Conservation (phyloP, 768 basidiomycete genomes). For the Phanerochaete carnosa region DNA sequence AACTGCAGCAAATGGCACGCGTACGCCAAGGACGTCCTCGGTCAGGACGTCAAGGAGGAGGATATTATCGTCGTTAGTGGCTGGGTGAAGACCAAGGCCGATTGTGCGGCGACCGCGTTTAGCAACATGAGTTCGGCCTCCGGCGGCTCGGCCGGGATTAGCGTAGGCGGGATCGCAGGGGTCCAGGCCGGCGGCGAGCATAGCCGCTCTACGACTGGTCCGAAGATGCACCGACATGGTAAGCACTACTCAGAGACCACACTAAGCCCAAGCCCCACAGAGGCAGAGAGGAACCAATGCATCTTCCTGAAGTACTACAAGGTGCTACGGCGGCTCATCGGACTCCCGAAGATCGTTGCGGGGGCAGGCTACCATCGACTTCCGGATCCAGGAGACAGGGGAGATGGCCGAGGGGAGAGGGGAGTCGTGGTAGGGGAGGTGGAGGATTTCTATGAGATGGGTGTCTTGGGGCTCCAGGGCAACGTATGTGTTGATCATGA, state of each 20-base stretch:
- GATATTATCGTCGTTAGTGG: not conserved
- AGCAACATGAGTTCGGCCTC: not conserved
- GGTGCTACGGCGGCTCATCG: constrained; percentile 7
- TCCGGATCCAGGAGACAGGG: not conserved
- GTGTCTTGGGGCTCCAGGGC: not conserved
- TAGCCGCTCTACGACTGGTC: not conserved
- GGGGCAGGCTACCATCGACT: not conserved
- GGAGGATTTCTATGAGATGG: not conserved
- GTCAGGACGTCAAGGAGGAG: not conserved
- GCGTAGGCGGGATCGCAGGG: not conserved
- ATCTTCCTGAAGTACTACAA: constrained; percentile 17
- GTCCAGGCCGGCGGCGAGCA: not conserved
- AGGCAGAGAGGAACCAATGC: constrained; percentile 12
- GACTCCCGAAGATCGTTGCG: not conserved
- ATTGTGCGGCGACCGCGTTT: not conserved
- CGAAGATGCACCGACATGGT: not conserved
- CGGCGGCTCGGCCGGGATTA: not conserved
- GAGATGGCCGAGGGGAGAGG: not conserved
- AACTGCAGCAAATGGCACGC: too few relatives aligned
- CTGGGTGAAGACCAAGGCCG: not conserved
- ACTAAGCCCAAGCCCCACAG: not conserved
- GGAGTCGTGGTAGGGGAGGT: not conserved
- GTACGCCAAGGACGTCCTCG: too few relatives aligned
- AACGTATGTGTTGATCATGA: not conserved
- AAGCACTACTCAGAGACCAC: not conserved